Evolutionary conservation across 1,284 basidiomycete species (phyloP), one percentile per base, ranked within the genome.

Genomic region (Austroboletus novae-zelandiae): DNA sequence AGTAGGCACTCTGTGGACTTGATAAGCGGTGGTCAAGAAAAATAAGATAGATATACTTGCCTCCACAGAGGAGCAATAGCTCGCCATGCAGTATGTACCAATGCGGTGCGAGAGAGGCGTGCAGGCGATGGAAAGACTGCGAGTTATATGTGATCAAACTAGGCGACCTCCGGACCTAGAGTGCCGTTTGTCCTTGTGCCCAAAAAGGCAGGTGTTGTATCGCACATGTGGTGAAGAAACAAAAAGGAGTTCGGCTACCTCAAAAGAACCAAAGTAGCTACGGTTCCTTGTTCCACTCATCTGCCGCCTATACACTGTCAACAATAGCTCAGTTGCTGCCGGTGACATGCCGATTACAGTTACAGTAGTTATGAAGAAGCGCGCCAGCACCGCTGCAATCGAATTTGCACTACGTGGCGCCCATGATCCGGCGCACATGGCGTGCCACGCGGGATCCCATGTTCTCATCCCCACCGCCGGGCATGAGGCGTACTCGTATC

Each of bases 171-270:
- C 32, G 51, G 50, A n/a, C 30, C 39, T 39, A 43, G 30, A 31
- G 35, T 41, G 47, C 39, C 40, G 45, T 40, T 29, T 10, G 47
- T 47, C 48, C 47, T 66, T 66, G 55, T 66, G 10, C 67, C 61
- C 15, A 40, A 66, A 56, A 60, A 66, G 67, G 65, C 47, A 63
- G 27, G 53, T 53, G 58, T 66, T 66, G 65, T 69, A 56, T 55
- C 47, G 31, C 31, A 47, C 61, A 51, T 52, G 59, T 45, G 52
- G 43, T 35, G 40, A 15, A 46, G 35, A 48, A 53, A 70, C 67
- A 66, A 69, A 67, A 66, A 42, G 43, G 43, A 39, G 40, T 5
- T 48, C 34, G 40, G 56, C 49, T 39, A 60, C 43, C 39, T 43
- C 36, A 43, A 30, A 48, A 30, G 37, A 46, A 32, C 1, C 32